These are phyloP conservation scores for Russula foetens DNA, from an alignment of 768 basidiomycete genomes.

Conservation along the genomic window DNA sequence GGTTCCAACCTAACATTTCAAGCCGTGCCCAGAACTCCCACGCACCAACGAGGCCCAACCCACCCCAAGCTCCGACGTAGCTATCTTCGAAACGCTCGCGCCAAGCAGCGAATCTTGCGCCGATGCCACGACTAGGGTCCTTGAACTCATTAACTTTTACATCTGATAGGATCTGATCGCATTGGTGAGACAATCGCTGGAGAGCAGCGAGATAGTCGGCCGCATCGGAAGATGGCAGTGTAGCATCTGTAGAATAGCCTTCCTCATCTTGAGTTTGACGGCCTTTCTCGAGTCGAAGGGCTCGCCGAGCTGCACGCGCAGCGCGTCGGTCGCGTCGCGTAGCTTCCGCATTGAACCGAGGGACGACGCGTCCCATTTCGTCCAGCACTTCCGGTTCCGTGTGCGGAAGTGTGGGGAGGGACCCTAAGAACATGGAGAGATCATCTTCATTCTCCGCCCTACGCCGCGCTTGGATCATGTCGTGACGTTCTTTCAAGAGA, in stretches of 20 bases:
- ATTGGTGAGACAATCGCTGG: constrained; percentile 41
- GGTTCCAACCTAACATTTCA: constrained; percentile 85
- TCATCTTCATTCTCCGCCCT: constrained; percentile 77
- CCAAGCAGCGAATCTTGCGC: constrained; percentile 61
- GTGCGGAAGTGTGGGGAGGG: constrained; percentile 29
- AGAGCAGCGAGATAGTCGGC: constrained; percentile 63
- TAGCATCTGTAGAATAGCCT: constrained; percentile 83
- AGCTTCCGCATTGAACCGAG: constrained; percentile 37
- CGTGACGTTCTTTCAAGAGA: constrained; percentile 62
- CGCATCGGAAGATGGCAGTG: constrained; percentile 55
- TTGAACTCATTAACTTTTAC: constrained; percentile 79
- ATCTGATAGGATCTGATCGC: constrained; percentile 60
- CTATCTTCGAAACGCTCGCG: constrained; percentile 68
- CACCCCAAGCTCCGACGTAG: constrained; percentile 85
- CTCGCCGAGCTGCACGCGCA: constrained; percentile 51
- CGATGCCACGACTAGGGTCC: constrained; percentile 69
- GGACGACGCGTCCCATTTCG: constrained; percentile 49
- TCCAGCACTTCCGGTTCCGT: constrained; percentile 41
- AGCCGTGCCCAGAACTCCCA: constrained; percentile 95
- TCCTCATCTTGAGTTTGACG: constrained; percentile 43
- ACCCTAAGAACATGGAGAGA: constrained; percentile 58
- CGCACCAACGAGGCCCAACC: constrained; percentile 75
- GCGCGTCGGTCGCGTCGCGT: constrained; percentile 47
- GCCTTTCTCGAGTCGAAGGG: constrained; percentile 30
- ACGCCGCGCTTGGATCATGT: constrained; percentile 62